Evolutionary conservation across 306 rosid species (phyloP), one percentile per base, ranked within the genome.

Genomic region (Macrotyloma uniflorum): DNA sequence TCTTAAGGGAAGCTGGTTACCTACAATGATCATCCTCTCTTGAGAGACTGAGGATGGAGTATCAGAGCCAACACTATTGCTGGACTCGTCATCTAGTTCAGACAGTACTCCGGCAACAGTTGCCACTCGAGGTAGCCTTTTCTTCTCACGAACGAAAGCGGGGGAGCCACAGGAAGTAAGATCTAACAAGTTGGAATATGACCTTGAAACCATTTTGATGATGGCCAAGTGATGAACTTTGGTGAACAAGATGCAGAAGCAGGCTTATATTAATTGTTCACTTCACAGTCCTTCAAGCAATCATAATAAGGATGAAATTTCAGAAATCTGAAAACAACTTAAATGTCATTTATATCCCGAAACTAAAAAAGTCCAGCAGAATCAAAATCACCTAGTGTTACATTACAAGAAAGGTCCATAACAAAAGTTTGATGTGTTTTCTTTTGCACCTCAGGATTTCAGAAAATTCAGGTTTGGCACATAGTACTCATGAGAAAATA

Each of bases 41-140:
- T 86, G 98, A 55, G 90, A 75, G 20, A 93, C 76, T 0, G 97
- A 85, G 2, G 96, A 93, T 2, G 94, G 98, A 75, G 94, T 96
- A 67, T 89, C 96, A 23, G 96, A 93, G 40, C 93, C 91, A 80
- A 77, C 86, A 76, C 98, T 90, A 74, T 45, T 77, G 66, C 64
- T 77, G 47, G 80, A 35, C 28, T 93, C 96, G 70, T 93, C 98
- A 67, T 93, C 98, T 33, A 89, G 83, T 67, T 93, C 98, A 47
- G 98, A 90, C 59, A 93, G 68, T 20, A 91, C 96, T 71, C 98
- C 98, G 1, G 93, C 90, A 24, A 93, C 91, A 59, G 98, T 93
- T 6, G 92, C 93, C 62, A 91, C 96, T 62, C 96, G 84, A 19
- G 98, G 94, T 43, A 93, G 89, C 89, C 96, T 83, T 82, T 77